Base-by-base conservation (phyloP, 148 eudicot genomes). In the Silene latifolia region DNA sequence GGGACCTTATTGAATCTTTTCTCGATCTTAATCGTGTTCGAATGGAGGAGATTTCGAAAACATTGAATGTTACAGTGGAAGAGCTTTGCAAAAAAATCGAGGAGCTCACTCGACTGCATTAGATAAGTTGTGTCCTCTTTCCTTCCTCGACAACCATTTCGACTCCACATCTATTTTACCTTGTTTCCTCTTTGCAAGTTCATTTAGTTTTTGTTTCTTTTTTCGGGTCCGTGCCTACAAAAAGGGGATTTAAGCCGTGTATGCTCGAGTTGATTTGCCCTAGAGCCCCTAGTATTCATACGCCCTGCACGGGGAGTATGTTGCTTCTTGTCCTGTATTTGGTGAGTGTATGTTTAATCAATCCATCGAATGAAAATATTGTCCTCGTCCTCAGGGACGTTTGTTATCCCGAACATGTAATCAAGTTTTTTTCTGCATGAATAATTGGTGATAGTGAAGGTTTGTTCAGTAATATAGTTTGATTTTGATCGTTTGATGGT, bases 21-120 rank as follows among this genome's bases (percentile, higher is more conserved):
- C 89, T 95, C 1, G 99, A 95, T 83, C 90, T 95, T 6, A 82
- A 88, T 54, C 83, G 97, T 48, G 71, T 13, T 79, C 86, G 93
- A 63, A 95, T 89, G 91, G 99, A 92, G 23, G 99, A 95, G 79
- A 86, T 95, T 12, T 85, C 97, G 5, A 89, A 80, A 76, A 81
- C 89, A 3, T 88, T 95, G 97, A 60, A 35, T 57, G 86, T 84
- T 75, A 74, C 99, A 0, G 93, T 95, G 61, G 97, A 92, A 88
- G 99, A 95, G 73, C 91, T 95, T 12, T 90, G 91, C 90, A 95
- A 92, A 87, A 89, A 89, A 72, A 91, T 95, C 5, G 99, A 95
- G 75, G 99, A 95, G 80, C 66, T 95, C 73, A 92, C 99, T 7
- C 86, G 99, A 88, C 80, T 95, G 78, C 97, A 95, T 74, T 90